phyloP scores from a whole-genome alignment of 2,329 filamentous ascomycete genomes.

The Botrytis byssoidea region DNA sequence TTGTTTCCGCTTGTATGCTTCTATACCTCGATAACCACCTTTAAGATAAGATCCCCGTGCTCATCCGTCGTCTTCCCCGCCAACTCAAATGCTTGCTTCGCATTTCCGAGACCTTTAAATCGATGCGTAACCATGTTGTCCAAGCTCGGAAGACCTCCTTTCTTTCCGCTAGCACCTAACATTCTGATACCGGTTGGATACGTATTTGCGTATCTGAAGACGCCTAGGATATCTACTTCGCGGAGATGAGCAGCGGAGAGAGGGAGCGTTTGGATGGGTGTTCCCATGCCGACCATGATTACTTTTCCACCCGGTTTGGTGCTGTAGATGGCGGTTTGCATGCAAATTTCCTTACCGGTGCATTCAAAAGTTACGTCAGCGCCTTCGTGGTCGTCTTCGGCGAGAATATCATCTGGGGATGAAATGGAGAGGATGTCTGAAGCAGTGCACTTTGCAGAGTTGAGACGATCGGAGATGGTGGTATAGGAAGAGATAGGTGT shows the following conservation, averaged over 20 bases:
- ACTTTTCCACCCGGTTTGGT: conserved; percentile 69
- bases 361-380: conserved; percentile 74
- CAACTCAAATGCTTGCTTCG: conserved; percentile 65
- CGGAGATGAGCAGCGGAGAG: conserved; percentile 69
- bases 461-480: conserved; percentile 47
- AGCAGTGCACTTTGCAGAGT: conserved; percentile 51
- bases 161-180: conserved; percentile 46
- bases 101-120: conserved; percentile 62
- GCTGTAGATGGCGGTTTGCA: conserved; percentile 72
- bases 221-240: conserved; percentile 75
- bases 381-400: conserved; percentile 49
- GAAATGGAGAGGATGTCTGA: conserved; percentile 47
- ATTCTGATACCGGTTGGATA: conserved; percentile 68
- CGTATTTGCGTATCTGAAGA: conserved; percentile 76
- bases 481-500: conserved; percentile 44
- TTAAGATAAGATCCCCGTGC: conserved; percentile 66
- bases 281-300: conserved; percentile 78
- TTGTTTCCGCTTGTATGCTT: not conserved
- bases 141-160: conserved; percentile 54
- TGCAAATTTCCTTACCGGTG: conserved; percentile 71
- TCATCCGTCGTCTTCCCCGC: conserved; percentile 67
- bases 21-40: conserved; percentile 64
- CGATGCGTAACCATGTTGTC: conserved; percentile 73
- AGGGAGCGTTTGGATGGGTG: conserved; percentile 70
- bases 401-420: conserved; percentile 33